Conservation (phyloP, 768 basidiomycete genomes). For the Agaricus sinodeliciosus region DNA sequence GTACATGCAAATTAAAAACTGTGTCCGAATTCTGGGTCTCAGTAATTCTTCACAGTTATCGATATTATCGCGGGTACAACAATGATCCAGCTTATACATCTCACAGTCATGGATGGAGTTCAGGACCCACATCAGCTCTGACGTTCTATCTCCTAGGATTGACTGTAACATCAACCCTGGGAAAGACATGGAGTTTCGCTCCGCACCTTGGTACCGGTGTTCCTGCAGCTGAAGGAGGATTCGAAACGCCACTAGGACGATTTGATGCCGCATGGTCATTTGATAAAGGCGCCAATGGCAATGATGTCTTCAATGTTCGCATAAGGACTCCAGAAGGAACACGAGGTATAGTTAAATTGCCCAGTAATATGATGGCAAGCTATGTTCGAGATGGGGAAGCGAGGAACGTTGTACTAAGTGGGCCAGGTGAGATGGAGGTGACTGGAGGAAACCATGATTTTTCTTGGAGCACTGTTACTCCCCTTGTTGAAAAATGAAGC, state of each 20-base stretch:
- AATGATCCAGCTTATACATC: conserved; percentile 52
- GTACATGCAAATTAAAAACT: conserved; percentile 22
- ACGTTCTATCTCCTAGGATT: conserved; percentile 54
- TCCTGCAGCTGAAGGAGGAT: conserved; percentile 40
- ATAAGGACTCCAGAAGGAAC: conserved; percentile 1
- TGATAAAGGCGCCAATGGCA: neutral
- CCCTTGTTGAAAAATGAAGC: too few species aligned
- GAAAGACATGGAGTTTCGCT: conserved; percentile 39
- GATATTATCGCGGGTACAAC: conserved; percentile 47
- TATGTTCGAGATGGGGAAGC: neutral
- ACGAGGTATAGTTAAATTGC: neutral
- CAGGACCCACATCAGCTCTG: conserved; percentile 50
- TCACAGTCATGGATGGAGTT: conserved; percentile 56
- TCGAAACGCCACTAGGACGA: conserved; percentile 45
- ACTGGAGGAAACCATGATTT: conserved; percentile 2
- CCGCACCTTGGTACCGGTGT: conserved; percentile 39
- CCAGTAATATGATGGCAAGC: conserved; percentile 1
- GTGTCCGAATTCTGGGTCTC: too few species aligned
- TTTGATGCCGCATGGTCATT: conserved; percentile 41
- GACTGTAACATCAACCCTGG: conserved; percentile 39
- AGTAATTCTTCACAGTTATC: conserved; percentile 34
- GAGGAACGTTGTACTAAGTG: neutral
- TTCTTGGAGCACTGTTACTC: neutral
- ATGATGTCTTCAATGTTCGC: neutral
- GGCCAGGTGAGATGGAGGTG: neutral